phyloP scores from a whole-genome alignment of 257 asterid genomes.

The Solanum etuberosum region DNA sequence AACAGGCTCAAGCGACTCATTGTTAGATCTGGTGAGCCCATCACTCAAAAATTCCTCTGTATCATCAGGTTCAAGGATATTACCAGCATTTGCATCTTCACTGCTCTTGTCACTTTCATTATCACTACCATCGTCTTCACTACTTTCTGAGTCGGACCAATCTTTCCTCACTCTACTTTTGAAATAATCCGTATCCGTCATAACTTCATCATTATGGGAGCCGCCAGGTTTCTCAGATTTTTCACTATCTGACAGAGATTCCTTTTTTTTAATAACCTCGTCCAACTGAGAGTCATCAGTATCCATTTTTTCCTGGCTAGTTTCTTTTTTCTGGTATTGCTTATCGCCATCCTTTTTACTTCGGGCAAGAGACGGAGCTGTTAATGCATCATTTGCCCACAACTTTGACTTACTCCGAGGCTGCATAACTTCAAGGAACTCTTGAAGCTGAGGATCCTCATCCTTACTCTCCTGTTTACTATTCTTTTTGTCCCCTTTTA shows the following conservation, averaged over 20 bases:
- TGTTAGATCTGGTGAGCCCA: slow-evolving; percentile 19
- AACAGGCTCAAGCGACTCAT: slow-evolving; percentile 12
- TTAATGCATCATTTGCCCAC: slow-evolving; percentile 84
- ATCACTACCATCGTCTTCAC: slow-evolving; percentile 28
- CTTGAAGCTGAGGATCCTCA: slow-evolving; percentile 68
- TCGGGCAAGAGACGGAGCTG: slow-evolving; percentile 34
- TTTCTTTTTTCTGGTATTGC: slow-evolving; percentile 16
- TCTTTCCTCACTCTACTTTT: slow-evolving; percentile 54
- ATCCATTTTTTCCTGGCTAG: slow-evolving; percentile 8
- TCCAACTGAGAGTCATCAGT: slow-evolving; percentile 14
- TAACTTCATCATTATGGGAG: slow-evolving; percentile 31
- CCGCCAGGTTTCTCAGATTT: slow-evolving; percentile 20
- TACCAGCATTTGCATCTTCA: slow-evolving; percentile 10
- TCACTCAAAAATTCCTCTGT: slow-evolving; percentile 24
- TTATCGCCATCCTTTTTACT: slow-evolving; percentile 14
- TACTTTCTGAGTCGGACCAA: slow-evolving; percentile 71
- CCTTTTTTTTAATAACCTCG: slow-evolving; percentile 22
- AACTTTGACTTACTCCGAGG: slow-evolving; percentile 70
- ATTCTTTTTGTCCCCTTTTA: slow-evolving; percentile 29
- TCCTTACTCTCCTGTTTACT: slow-evolving; percentile 31
- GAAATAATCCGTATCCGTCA: slow-evolving; percentile 70
- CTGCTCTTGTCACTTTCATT: slow-evolving; percentile 16
- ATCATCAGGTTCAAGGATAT: slow-evolving; percentile 22
- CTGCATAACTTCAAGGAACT: slow-evolving; percentile 83
- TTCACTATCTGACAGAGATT: slow-evolving; percentile 11